These are phyloP conservation scores for Perkinsus olseni DNA, from an alignment of 169 alveolate species.

Conservation along the genomic window DNA sequence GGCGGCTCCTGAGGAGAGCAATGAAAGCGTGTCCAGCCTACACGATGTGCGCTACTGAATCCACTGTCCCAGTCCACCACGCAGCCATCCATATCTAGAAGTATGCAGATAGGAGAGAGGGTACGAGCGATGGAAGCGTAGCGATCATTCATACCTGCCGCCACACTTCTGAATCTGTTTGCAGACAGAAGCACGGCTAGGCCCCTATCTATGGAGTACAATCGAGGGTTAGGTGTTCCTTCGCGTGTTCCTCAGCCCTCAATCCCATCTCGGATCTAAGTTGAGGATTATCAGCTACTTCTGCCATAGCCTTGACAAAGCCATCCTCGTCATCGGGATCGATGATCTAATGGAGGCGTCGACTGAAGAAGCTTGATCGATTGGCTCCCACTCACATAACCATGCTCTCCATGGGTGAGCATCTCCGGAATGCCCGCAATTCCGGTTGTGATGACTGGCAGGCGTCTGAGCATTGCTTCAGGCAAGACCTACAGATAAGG, in stretches of 20 bases:
- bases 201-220: background rate
- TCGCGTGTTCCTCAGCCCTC: background rate
- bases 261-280: background rate
- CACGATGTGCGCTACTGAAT: background rate
- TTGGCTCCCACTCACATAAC: background rate
- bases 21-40: too few species aligned
- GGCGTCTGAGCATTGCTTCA: background rate
- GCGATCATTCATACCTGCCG: background rate
- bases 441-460: conserved; percentile 5
- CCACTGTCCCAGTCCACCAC: conserved; percentile 13
- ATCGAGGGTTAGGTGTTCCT: background rate
- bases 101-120: background rate
- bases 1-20: background rate
- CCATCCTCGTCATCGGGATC: background rate
- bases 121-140: background rate
- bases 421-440: conserved; percentile 14
- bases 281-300: background rate
- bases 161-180: too few species aligned
- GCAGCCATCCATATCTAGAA: conserved; percentile 6
- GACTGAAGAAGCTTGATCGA: background rate
- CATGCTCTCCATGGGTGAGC: conserved; percentile 8
- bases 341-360: background rate
- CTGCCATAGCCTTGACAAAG: background rate
- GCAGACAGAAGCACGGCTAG: background rate
- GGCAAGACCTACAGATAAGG: background rate